Conservation (phyloP, 2,329 filamentous ascomycete genomes). For the Ophiognomonia clavigignenti-juglandacearum region DNA sequence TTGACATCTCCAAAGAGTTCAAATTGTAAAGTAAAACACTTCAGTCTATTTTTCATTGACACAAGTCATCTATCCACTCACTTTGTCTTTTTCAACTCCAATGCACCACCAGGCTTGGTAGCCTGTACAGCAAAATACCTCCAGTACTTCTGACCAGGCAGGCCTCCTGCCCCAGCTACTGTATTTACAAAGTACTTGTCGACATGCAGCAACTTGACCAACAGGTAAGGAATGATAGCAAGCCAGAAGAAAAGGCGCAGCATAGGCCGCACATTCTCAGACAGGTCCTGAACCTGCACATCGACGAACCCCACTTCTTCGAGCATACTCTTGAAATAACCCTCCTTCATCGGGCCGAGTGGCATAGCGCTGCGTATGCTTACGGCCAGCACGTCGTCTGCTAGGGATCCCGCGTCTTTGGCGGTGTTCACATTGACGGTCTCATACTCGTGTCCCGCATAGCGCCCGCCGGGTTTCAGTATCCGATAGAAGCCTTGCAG, state of each 20-base stretch:
- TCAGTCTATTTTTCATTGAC: no score
- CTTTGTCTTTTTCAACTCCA: conserved; percentile 17
- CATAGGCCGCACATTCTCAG: conserved; percentile 43
- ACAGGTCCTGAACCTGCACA: conserved; percentile 37
- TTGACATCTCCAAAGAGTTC: no score
- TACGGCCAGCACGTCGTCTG: conserved; percentile 29
- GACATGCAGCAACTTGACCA: conserved; percentile 37
- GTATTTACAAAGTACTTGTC: conserved; percentile 44
- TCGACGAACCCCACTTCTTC: conserved; percentile 40
- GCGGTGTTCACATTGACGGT: conserved; percentile 28
- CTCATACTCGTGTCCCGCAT: conserved; percentile 44
- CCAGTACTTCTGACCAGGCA: conserved; percentile 29
- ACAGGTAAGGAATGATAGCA: conserved; percentile 39
- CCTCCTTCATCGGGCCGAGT: conserved; percentile 33
- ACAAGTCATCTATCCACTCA: no score
- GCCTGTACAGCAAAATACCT: conserved; percentile 31
- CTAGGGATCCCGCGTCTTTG: conserved; percentile 23
- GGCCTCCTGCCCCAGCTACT: conserved; percentile 35
- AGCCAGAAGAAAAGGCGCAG: conserved; percentile 41
- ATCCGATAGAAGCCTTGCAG: conserved; percentile 42
- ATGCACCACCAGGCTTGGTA: conserved; percentile 26
- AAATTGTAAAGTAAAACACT: no score
- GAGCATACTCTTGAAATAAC: conserved; percentile 35
- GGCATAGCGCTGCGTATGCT: conserved; percentile 42
- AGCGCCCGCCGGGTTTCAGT: conserved; percentile 39